These are phyloP conservation scores for Myrmaecium sp. DNA, from an alignment of 2,329 filamentous ascomycete genomes.

Conservation along the genomic window DNA sequence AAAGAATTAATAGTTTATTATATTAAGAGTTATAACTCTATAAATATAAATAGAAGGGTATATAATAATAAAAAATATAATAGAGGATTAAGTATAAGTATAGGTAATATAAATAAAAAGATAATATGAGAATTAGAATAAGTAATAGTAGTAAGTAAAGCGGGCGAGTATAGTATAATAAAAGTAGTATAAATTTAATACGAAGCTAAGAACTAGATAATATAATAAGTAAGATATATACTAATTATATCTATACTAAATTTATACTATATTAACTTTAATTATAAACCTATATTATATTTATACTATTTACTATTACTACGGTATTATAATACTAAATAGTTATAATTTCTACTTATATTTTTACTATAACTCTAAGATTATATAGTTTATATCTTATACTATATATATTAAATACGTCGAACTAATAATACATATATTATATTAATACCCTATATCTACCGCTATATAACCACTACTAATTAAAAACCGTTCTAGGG, in stretches of 20 bases:
- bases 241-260: neutral
- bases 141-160: neutral
- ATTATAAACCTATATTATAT: constrained; percentile 10
- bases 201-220: constrained; percentile 1
- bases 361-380: too few relatives aligned
- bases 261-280: neutral
- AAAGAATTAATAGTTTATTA: neutral
- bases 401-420: too few relatives aligned
- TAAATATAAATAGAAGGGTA: neutral
- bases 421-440: too few relatives aligned
- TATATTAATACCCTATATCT: too few relatives aligned
- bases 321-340: too few relatives aligned
- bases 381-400: too few relatives aligned
- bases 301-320: too few relatives aligned
- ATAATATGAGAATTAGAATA: neutral
- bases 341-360: too few relatives aligned
- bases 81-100: neutral
- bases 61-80: constrained; percentile 1
- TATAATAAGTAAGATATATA: neutral
- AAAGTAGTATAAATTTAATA: neutral
- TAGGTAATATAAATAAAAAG: neutral
- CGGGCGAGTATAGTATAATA: neutral
- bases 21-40: neutral
- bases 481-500: too few relatives aligned
- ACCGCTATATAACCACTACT: too few relatives aligned